These are phyloP conservation scores for Boletus rufocinnamomeus DNA, from an alignment of 768 basidiomycete genomes.

Conservation along the genomic window DNA sequence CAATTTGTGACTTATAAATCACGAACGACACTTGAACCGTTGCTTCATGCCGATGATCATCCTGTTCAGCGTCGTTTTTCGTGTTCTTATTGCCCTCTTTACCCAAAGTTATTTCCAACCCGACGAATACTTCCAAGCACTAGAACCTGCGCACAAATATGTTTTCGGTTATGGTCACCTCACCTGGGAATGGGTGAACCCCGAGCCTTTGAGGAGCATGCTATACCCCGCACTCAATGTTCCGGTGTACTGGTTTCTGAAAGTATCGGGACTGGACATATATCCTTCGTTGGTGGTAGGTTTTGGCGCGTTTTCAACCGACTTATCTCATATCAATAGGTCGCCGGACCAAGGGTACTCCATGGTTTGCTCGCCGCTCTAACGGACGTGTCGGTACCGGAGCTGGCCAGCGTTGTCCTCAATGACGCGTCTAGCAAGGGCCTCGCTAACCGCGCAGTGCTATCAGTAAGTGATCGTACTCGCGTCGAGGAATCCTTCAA, in stretches of 20 bases:
- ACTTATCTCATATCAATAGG: slow-evolving; percentile 42
- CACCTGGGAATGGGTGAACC: slow-evolving; percentile 93
- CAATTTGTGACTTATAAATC: slow-evolving; percentile 2
- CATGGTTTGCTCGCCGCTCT: slow-evolving; percentile 76
- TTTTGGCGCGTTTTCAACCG: slow-evolving; percentile 9
- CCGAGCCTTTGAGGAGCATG: slow-evolving; percentile 73
- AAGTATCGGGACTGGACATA: slow-evolving; percentile 52
- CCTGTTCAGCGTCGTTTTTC: slow-evolving; percentile 46
- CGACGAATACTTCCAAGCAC: slow-evolving; percentile 94
- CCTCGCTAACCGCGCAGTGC: slow-evolving; percentile 37
- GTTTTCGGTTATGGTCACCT: slow-evolving; percentile 91
- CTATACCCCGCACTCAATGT: slow-evolving; percentile 81
- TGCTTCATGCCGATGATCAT: slow-evolving; percentile 14
- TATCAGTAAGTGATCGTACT: slow-evolving; percentile 56
- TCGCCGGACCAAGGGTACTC: slow-evolving; percentile 70
- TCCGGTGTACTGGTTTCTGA: slow-evolving; percentile 74
- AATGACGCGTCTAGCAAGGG: slow-evolving; percentile 50
- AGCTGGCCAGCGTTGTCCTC: slow-evolving; percentile 57
- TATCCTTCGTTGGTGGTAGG: slow-evolving; percentile 63
- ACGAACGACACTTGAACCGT: not conserved
- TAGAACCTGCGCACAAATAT: slow-evolving; percentile 86
- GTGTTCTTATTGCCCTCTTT: slow-evolving; percentile 61
- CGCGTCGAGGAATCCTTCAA: not conserved
- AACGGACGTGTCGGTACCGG: slow-evolving; percentile 75
- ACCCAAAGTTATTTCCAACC: slow-evolving; percentile 93